Percentiles rank a stretch among this genome's conserved stretches.
phyloP scores from a whole-genome alignment of 2,329 filamentous ascomycete genomes.

The Hyphodiscus sp. region DNA sequence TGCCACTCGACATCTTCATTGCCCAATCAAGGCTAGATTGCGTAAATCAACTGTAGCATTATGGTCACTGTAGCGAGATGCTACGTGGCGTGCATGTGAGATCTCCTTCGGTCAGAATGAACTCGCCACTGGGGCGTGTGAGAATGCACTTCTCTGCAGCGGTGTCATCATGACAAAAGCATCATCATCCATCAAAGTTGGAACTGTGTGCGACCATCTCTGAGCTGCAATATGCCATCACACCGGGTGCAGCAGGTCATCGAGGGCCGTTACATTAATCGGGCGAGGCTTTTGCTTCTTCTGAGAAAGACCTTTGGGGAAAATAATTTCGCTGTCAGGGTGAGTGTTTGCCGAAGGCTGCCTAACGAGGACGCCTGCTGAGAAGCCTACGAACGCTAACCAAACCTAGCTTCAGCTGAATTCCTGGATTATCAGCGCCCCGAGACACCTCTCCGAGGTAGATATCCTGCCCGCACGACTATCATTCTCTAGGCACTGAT shows the following conservation, averaged over 20 bases:
- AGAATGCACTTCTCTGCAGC: not conserved
- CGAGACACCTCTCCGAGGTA: conserved; percentile 10
- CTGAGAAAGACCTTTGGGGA: conserved; percentile 6
- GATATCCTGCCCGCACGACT: not conserved
- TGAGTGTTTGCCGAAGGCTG: conserved; percentile 1
- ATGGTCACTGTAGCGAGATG: not conserved
- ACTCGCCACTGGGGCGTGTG: not conserved
- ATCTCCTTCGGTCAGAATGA: not conserved
- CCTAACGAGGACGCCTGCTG: not conserved
- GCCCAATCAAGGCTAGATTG: not conserved
- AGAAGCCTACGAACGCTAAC: not conserved
- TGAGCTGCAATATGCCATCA: not conserved
- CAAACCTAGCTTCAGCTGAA: conserved; percentile 10
- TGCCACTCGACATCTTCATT: not conserved
- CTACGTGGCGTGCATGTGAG: not conserved
- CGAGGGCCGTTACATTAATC: conserved; percentile 14
- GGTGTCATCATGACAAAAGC: not conserved
- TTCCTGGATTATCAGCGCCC: conserved; percentile 12
- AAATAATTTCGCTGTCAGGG: conserved; percentile 10
- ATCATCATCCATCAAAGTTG: not conserved
- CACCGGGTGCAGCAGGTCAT: conserved; percentile 9
- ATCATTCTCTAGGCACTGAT: not conserved
- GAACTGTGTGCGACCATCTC: not conserved
- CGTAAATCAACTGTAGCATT: not conserved
- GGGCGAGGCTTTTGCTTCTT: conserved; percentile 6